Evolutionary conservation across 2,329 filamentous ascomycete genomes (phyloP), one percentile per base, ranked within the genome.

Genomic region (Mycocentrospora acerina): DNA sequence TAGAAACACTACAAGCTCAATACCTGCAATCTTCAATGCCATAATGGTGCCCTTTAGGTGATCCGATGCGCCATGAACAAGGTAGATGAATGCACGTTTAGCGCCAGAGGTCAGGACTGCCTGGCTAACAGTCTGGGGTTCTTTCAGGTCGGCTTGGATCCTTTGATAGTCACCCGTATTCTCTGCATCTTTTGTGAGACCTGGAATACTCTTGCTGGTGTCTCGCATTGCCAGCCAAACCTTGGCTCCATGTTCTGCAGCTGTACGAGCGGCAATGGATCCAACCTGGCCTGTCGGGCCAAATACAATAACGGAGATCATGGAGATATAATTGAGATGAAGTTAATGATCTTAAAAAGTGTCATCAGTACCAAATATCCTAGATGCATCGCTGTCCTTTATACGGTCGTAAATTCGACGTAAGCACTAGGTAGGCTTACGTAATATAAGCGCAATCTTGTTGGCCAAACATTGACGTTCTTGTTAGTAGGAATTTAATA

Each of bases 171-270:
- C 43, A 7, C 55, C 65, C 3, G 41, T 29, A 11, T 59, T 34
- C 32, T 70, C 67, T 13, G 59, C 24, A 3, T 61, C 46, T 0
- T 32, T 39, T 3, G 28, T 32, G 3, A 74, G 53, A 6, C 58
- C 59, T 8, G 64, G 64, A 24, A 76, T 71, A 4, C 62, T 10
- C 45, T 78, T 78, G 15, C 46, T 42, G 4, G 65, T 48, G 56
- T 77, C 64, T 10, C 75, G 69, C 70, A 78, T 71, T 2, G 72
- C 75, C 2, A 79, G 68, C 31, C 60, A 59, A 5, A 78, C 72
- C 19, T 69, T 70, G 24, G 69, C 69, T 12, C 72, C 73, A 22
- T 57, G 62, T 22, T 62, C 38, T 8, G 62, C 58, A 18, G 74
- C 72, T 18, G 60, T 59, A 11, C 47, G 58, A 4, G 75, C 74